Base-by-base conservation (phyloP, 441 rosid species). In the Populus hybrid region DNA sequence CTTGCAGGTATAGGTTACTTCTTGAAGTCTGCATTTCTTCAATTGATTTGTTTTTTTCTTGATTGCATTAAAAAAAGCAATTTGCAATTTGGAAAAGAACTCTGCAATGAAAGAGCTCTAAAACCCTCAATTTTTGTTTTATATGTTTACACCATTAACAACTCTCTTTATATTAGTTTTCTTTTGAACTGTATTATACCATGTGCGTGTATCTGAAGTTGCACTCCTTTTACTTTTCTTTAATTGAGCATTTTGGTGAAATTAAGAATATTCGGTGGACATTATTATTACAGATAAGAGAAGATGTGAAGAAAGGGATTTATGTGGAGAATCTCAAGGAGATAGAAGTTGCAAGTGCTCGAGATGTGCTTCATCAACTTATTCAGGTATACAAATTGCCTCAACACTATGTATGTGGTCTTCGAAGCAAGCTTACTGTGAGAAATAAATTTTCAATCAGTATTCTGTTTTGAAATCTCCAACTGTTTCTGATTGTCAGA, bases 301-400 rank as follows among this genome's bases (percentile, higher is more conserved):
- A 97, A 84, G 99, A 97, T 79, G 88, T 82, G 57, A 97, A 89
- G 87, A 94, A 91, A 86, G 98, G 98, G 72, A 87, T 94, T 69
- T 86, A 97, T 83, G 99, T 97, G 34, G 99, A 97, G 81, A 94
- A 91, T 84, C 86, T 94, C 4, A 97, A 90, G 88, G 98, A 97
- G 89, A 87, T 90, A 75, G 98, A 93, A 85, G 99, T 97, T 65
- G 82, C 89, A 65, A 87, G 91, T 88, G 93, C 98, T 57, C 85
- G 97, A 68, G 99, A 97, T 85, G 95, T 89, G 78, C 88, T 97
- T 78, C 98, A 94, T 73, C 98, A 93, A 82, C 90, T 97, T 53
- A 83, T 28, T 28, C 30, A 28, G 30, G 30, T 28, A 28, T 28
- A 28, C 30, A 28, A 28, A 28, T 28, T 28, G 30, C 30, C 30